Evolutionary conservation across 2,329 filamentous ascomycete genomes (phyloP), one percentile per base, ranked within the genome.

Genomic region (Dendryphion nanum): DNA sequence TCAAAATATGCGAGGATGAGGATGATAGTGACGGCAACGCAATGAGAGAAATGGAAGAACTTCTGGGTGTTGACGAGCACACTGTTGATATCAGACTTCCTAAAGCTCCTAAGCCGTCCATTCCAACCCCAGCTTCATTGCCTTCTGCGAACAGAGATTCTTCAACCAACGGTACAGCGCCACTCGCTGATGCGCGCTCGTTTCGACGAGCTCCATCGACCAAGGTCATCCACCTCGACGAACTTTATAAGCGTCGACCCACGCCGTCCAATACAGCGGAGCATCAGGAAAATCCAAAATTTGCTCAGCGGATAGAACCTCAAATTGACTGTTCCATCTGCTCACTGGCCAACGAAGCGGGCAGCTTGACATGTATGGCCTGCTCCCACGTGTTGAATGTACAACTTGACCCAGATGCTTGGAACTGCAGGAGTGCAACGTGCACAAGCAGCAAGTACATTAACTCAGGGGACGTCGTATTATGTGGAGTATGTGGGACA

Each of bases 1-100:
- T 91, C 44, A 85, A 79, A 51, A 80, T 93, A 1, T 93, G 88
- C 57, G 83, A 83, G 44, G 83, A 85, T 30, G 84, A 88, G 46
- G 74, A 75, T 41, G 59, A 65, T 17, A 54, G 60, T 3, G 73
- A 63, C 18, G 52, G 45, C 19, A 45, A 64, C 35, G 57, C 57
- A 13, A 47, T 33, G 30, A 73, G 76, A 19, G 85, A 94, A 63
- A 68, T 88, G 51, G 71, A 75, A 12, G 87, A 94, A 61, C 69
- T 93, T 35, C 75, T 75, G 36, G 71, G 69, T 14, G 62, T 79
- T 17, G 44, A 26, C 23, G n/a, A n/a, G n/a, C n/a, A n/a, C n/a
- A n/a, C n/a, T n/a, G n/a, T n/a, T n/a, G n/a, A n/a, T n/a, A n/a
- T n/a, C n/a, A n/a, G n/a, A n/a, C n/a, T n/a, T n/a, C n/a, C n/a